Evolutionary conservation across 192 early-diverging fungal species (phyloP), one percentile per base, ranked within the genome.

Genomic region (Coemansia sp.): DNA sequence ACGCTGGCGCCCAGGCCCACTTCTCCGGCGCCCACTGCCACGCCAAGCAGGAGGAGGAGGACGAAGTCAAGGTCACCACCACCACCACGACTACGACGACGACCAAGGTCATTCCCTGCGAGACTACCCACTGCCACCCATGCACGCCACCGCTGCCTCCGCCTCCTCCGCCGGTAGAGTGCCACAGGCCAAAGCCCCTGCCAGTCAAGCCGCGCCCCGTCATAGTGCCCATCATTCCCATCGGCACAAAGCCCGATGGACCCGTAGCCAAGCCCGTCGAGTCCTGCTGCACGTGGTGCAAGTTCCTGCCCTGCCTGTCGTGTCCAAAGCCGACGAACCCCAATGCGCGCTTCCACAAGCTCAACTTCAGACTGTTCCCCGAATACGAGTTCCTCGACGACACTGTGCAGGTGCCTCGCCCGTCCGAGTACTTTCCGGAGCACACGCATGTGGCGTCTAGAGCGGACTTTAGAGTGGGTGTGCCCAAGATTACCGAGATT

Each of bases 331-430:
- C 77, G 12, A 65, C 72, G 6, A 82, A 82, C 55, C 66, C 73
- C 2, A 82, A 82, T 41, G 73, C 56, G 39, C 69, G 79, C 0
- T 82, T 82, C 74, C 61, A 69, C 11, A 82, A 76, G 58, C 6
- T 7, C 11, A 82, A 82, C 38, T 82, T 82, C 61, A 66, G 79
- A 0, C 61, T 82, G 48, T 76, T 63, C 52, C 79, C 79, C 10
- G 79, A 82, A 25, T 82, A 82, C 71, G 79, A 82, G 67, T 82
- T 82, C 34, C 67, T 82, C 5, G 63, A 74, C 9, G 79, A 82
- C 43, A 3, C 60, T 18, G 38, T 73, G 9, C 48, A 59, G 1
- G 57, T 76, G 9, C 64, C 74, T 16, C 69, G 68, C 55, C 57
- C 69, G 23, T 73, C 79, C 0, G 79, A 76, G 55, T 76, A 76